Evolutionary conservation across 1,284 basidiomycete species (phyloP), one percentile per base, ranked within the genome.

Genomic region (Omphalotus olearius): DNA sequence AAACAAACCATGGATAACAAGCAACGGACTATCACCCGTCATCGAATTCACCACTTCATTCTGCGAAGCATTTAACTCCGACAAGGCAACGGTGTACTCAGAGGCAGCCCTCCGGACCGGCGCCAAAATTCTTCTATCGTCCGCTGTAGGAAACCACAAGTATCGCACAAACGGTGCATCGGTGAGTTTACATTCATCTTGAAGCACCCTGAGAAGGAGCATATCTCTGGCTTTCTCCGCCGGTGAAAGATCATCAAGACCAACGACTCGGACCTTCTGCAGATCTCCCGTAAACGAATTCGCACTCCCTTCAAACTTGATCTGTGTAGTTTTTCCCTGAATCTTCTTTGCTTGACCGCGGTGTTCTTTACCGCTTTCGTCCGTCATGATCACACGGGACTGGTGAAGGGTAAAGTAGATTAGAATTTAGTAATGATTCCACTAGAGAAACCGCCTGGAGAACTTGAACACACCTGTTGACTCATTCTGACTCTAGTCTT

Each of bases 161-260:
- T 52, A 58, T 5, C 60, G 62, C 33, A 70, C 62, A 50, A 72
- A 69, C 0, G 54, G 51, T 3, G 63, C 64, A 25, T 62, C 47
- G 30, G 57, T 51, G 16, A 69, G 58, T 20, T 51, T 54, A 18
- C 56, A 60, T 11, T 57, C 47, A 6, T 65, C 64, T 51, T 61
- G 66, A n/a, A 72, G 59, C 28, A 66, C 49, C 16, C 49, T 52
- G 5, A 65, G 55, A 23, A 74, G 52, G 20, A 74, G 62, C 44
- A 59, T 56, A n/a, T 73, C 67, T 10, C 65, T 63, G 4, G 69
- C 66, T 42, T 61, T 64, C 51, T 74, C 71, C 0, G 68, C 46
- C 45, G 64, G 62, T 0, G 67, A 69, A 16, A 59, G 56, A 28
- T 69, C 66, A 50, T 68, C 68, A 26, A 62, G 60, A 1, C 73